Evolutionary conservation across 1,284 basidiomycete genomes (phyloP), one percentile per base, ranked within the genome.

Genomic region (Porodaedalea pini): DNA sequence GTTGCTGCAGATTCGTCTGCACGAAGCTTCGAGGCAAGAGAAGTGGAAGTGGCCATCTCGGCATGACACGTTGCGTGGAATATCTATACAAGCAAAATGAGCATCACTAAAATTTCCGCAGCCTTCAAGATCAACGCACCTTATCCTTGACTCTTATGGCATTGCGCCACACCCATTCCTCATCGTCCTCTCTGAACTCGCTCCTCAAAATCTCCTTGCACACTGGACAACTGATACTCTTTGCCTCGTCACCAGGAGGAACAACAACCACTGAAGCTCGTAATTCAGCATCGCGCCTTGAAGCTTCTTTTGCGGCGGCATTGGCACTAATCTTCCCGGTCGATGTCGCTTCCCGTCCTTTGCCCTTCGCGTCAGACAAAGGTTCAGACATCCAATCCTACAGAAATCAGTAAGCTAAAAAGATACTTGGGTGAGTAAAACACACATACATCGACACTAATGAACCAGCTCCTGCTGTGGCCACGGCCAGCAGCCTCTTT

Each of bases 121-220:
- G 34, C 13, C 11, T 49, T 21, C 61, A 58, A 50, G 58, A 43
- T 49, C 45, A 41, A 76, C 89, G 61, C 71, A 93, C 92, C 75
- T 81, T 82, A 56, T 88, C 88, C 61, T 94, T 90, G 57, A 88
- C 86, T 69, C 81, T 82, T 23, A 94, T 77, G 0, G 95, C 94
- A 69, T 99, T 98, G 66, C 81, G 82, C 93, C 94, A 99, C 17
- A 98, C 89, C 95, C 96, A 99, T 65, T 98, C 97, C 74, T 99
- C 97, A 62, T 97, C 94, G 56, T 98, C 95, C 69, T 99, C 94
- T 58, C 87, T 76, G 73, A 93, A 98, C 73, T 98, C 96, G 63
- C 88, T 85, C 76, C 93, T 92, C 72, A 99, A 82, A 55, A 72
- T 73, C 72, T 99, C 97, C 77, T 98, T 97, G 83, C 97, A 99